These are phyloP conservation scores for Myotisia sp. DNA, from an alignment of 2,329 filamentous ascomycete genomes.

Conservation along the genomic window DNA sequence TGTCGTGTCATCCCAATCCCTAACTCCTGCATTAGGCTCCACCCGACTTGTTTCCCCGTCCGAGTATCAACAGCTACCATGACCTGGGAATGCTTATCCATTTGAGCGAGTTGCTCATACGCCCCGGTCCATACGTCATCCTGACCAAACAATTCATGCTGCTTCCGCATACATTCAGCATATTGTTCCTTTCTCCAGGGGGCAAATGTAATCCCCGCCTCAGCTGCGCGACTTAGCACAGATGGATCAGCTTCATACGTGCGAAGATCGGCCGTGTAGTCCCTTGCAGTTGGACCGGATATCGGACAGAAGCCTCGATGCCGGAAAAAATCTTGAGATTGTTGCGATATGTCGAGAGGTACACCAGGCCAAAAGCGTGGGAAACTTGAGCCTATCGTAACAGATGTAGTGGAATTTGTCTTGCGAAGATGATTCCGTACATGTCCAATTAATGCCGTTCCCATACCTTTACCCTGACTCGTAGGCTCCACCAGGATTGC, in stretches of 20 bases:
- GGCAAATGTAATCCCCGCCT: conserved; percentile 8
- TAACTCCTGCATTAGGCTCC: conserved; percentile 32
- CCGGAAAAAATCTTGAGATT: conserved; percentile 27
- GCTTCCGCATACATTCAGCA: conserved; percentile 10
- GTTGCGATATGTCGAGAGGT: conserved; percentile 24
- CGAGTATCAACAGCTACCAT: conserved; percentile 29
- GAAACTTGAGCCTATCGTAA: conserved; percentile 21
- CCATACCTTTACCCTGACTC: conserved; percentile 16
- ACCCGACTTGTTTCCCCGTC: conserved; percentile 28
- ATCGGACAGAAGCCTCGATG: conserved; percentile 28
- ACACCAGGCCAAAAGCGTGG: conserved; percentile 36
- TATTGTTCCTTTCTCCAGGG: conserved; percentile 10
- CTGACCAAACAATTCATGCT: conserved; percentile 9
- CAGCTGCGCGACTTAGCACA: conserved; percentile 22
- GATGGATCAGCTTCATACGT: conserved; percentile 23
- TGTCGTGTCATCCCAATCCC: conserved; percentile 19
- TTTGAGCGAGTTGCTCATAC: conserved; percentile 24
- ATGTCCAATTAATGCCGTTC: conserved; percentile 10
- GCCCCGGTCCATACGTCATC: conserved; percentile 29
- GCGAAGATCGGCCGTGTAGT: conserved; percentile 29
- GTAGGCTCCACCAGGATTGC: conserved; percentile 14
- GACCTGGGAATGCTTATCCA: conserved; percentile 25
- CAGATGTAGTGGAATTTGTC: conserved; percentile 4
- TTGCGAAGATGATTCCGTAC: conserved; percentile 7
- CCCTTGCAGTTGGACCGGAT: conserved; percentile 19